Evolutionary conservation across 2,329 filamentous ascomycete genomes (phyloP).

Genomic region (Graphium sp.): DNA sequence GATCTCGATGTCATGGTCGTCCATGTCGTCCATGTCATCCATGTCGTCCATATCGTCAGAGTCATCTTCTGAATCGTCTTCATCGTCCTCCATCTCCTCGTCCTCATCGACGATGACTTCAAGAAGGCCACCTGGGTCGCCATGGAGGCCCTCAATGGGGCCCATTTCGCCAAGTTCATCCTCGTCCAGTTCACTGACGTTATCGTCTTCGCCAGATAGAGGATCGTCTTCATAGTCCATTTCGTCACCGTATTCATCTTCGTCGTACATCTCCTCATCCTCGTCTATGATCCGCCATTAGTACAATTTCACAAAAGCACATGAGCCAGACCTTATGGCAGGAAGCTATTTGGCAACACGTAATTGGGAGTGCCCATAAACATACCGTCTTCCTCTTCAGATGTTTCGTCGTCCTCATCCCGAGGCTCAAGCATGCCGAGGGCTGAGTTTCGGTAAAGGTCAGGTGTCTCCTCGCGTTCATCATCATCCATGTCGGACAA

Average conservation of each 20-base stretch:
- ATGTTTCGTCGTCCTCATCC: conserved; percentile 41
- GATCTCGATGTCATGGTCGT: conserved; percentile 34
- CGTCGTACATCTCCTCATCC: conserved; percentile 86
- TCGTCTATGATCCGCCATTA: conserved; percentile 32
- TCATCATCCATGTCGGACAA: conserved; percentile 78
- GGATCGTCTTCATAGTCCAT: conserved; percentile 84
- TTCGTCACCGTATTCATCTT: conserved; percentile 79
- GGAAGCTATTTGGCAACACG: conserved; percentile 2
- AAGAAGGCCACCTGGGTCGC: conserved; percentile 43
- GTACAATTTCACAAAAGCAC: no score
- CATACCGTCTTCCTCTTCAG: conserved; percentile 33
- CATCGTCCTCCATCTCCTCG: conserved; percentile 47
- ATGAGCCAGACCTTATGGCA: no score
- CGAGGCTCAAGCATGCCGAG: conserved; percentile 84
- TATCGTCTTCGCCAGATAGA: conserved; percentile 60
- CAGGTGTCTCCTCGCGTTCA: conserved; percentile 84
- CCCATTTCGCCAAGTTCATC: conserved; percentile 73
- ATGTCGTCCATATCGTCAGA: conserved; percentile 36
- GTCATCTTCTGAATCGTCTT: conserved; percentile 37
- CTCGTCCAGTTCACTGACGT: conserved; percentile 81
- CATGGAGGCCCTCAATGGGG: conserved; percentile 59
- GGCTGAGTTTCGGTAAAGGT: conserved; percentile 91
- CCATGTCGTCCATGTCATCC: conserved; percentile 32
- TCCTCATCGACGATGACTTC: conserved; percentile 67
- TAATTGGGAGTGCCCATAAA: background rate